phyloP scores from a whole-genome alignment of 495 filamentous ascomycete species.

The Neurospora sp. region DNA sequence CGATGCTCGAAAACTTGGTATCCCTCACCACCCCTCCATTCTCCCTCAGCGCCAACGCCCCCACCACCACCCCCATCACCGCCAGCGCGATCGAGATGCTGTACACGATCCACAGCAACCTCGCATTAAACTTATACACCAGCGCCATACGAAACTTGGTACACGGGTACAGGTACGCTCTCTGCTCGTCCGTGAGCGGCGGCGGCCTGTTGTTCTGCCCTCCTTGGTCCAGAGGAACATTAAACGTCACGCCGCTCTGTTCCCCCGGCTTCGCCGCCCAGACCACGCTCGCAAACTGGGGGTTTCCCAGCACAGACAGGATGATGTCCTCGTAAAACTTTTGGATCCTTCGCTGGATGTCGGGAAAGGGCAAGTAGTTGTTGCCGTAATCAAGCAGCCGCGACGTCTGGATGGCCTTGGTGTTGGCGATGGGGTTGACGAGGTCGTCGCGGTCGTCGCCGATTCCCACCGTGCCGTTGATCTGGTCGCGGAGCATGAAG shows the following conservation, averaged over 20 bases:
- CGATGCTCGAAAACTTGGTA: constrained; percentile 27
- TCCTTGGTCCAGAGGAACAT: not conserved
- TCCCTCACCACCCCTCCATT: constrained; percentile 24
- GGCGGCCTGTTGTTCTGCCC: too few relatives aligned
- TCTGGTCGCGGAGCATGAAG: constrained; percentile 18
- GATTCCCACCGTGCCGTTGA: constrained; percentile 24
- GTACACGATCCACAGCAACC: constrained; percentile 32
- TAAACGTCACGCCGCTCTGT: constrained; percentile 10
- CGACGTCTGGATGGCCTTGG: constrained; percentile 23
- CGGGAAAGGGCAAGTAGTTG: constrained; percentile 18
- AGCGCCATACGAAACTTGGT: constrained; percentile 17
- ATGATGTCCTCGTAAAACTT: constrained; percentile 28
- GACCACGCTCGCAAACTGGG: constrained; percentile 24
- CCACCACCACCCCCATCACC: constrained; percentile 11
- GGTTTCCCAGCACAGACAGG: constrained; percentile 23
- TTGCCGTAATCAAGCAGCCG: constrained; percentile 19
- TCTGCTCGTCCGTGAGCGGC: not conserved
- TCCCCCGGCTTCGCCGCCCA: constrained; percentile 24
- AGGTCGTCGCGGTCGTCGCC: constrained; percentile 12
- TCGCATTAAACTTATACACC: constrained; percentile 21
- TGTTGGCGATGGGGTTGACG: constrained; percentile 25
- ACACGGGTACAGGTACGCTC: constrained; percentile 18
- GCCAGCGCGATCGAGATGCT: constrained; percentile 20
- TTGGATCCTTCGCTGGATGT: constrained; percentile 14
- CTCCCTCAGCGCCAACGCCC: constrained; percentile 19